phyloP scores from a whole-genome alignment of 345 rosid species.

The Gossypioides kirkii region DNA sequence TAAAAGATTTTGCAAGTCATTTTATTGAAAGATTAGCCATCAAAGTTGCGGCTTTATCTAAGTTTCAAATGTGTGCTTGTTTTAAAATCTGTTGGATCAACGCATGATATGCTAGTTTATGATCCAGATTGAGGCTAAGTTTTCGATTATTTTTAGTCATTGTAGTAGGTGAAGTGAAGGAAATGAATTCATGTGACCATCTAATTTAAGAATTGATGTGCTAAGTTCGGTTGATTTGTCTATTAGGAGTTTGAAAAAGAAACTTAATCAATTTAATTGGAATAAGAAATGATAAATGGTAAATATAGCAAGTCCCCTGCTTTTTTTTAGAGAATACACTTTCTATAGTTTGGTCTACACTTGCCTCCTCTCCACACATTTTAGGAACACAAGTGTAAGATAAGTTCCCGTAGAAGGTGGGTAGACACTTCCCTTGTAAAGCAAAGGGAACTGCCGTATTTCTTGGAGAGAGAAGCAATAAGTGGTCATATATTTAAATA shows the following conservation, averaged over 20 bases:
- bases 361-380: not conserved
- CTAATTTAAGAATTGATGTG: not conserved
- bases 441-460: not conserved
- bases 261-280: not conserved
- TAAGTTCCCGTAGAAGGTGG: not conserved
- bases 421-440: not conserved
- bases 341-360: not conserved
- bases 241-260: not conserved
- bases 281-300: not conserved
- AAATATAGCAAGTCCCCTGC: not conserved
- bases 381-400: not conserved
- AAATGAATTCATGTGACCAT: not conserved
- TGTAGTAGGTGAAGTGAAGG: not conserved
- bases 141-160: not conserved
- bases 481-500: not conserved
- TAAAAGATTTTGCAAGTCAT: not conserved
- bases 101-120: not conserved
- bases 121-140: not conserved
- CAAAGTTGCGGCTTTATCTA: not conserved
- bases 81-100: not conserved
- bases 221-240: not conserved
- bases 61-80: not conserved
- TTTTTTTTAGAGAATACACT: not conserved
- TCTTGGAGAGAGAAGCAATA: not conserved
- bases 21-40: not conserved